Percentiles rank a stretch among this genome's conserved stretches.
Conservation (phyloP, 2,329 filamentous ascomycete genomes). For the Penicillium expansum region DNA sequence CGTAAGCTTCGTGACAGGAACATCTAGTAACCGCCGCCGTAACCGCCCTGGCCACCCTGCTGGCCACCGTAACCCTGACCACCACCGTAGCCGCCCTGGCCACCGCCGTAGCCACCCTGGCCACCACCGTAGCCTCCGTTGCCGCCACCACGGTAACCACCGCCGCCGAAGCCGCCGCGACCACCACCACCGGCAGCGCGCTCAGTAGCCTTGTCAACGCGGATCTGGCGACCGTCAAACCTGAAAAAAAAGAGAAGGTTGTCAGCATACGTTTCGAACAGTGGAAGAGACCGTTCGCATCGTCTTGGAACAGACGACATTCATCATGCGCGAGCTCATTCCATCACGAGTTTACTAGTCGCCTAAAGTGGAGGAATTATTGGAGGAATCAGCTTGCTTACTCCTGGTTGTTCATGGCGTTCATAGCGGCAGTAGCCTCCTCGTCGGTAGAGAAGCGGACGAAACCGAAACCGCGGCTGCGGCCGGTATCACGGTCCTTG, state of each 20-base stretch:
- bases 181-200: constrained; percentile 6
- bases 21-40: constrained; percentile 8
- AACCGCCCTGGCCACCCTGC: constrained; percentile 2
- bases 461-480: constrained; percentile 15
- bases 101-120: constrained; percentile 5
- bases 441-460: constrained; percentile 8
- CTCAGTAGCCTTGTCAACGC: constrained; percentile 13
- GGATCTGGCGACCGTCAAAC: constrained; percentile 10
- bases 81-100: constrained; percentile 4
- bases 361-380: background rate
- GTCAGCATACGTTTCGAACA: background rate
- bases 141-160: constrained; percentile 5
- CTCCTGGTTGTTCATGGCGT: constrained; percentile 11
- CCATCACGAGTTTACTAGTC: background rate
- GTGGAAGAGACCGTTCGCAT: background rate
- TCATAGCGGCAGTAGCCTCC: constrained; percentile 10
- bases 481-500: constrained; percentile 13
- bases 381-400: background rate
- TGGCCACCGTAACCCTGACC: constrained; percentile 3
- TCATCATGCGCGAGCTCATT: background rate
- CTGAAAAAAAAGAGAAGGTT: background rate
- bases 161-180: constrained; percentile 3
- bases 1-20: constrained; percentile 3
- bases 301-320: background rate
- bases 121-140: constrained; percentile 4